Evolutionary conservation across 768 basidiomycete genomes (phyloP), one percentile per base, ranked within the genome.

Genomic region (Epithele typhae): DNA sequence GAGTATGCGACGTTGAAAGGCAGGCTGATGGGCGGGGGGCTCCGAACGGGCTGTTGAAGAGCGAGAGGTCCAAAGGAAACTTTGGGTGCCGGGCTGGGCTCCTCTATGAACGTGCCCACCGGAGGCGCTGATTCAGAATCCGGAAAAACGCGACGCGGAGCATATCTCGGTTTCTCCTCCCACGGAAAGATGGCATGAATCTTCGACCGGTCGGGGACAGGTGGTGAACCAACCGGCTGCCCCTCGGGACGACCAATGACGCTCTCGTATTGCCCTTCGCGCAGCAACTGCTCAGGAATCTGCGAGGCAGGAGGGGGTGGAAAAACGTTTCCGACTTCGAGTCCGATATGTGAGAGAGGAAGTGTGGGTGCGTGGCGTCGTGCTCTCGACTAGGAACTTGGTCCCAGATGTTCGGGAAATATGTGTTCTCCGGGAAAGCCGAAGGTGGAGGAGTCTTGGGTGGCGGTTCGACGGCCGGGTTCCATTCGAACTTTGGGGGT

Each of bases 111-210:
- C 27, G 54, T 53, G 15, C 48, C 53, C 7, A 48, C 35, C 17
- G 78, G 76, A 1, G 74, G 71, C 21, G 76, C 81, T 38, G 74
- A 69, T 39, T 84, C 82, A 24, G 76, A 68, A n/a, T 64, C 67
- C 23, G 88, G 91, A 58, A 91, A 91, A 25, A 86, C 77, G 43
- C 90, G 84, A 22, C 72, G 73, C 12, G 88, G 89, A 52, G 74
- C 55, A 39, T 71, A 75, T 25, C 86, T 79, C 11, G 78, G 83
- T 56, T 78, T 77, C 48, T 82, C 77, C 62, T 99, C 95, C 95
- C 95, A 99, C n/a, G 95, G 93, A 65, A 99, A 98, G 25, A 96
- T 72, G 25, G 76, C 70, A 50, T 83, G 84, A 18, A 94, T 78
- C 58, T 87, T 87, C 21, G 66, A 67, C 22, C 70, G 75, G 61